A percentile compares a stretch with the other conserved stretches of the same genome.
Conservation (phyloP, 768 basidiomycete genomes). For the Holtermanniella nyarrowii region DNA sequence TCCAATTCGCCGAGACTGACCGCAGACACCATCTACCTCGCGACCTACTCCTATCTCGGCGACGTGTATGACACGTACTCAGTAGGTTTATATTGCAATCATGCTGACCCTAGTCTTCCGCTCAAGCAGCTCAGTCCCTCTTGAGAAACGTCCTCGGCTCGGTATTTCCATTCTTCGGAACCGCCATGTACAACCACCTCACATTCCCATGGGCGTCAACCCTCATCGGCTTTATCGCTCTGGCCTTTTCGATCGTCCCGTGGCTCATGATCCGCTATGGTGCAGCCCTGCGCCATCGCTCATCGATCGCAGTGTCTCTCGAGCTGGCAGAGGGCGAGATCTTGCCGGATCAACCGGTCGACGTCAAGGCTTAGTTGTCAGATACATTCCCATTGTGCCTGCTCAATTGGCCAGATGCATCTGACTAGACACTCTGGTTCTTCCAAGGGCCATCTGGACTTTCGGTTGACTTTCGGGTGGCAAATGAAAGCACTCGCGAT, state of each 20-base stretch:
- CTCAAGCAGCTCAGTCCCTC: slow-evolving; percentile 10
- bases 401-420: too few species aligned
- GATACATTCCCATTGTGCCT: too few species aligned
- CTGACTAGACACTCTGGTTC: too few species aligned
- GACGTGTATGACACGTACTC: slow-evolving; percentile 8
- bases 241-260: slow-evolving; percentile 10
- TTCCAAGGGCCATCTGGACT: too few species aligned
- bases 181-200: slow-evolving; percentile 11
- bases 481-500: too few species aligned
- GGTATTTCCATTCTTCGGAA: slow-evolving; percentile 14
- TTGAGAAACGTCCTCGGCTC: slow-evolving; percentile 13
- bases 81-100: background rate
- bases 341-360: slow-evolving; percentile 3
- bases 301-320: slow-evolving; percentile 6
- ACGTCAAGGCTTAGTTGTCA: background rate
- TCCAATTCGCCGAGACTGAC: too few species aligned
- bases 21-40: slow-evolving; percentile 13
- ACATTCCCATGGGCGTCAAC: slow-evolving; percentile 7
- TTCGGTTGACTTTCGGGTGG: too few species aligned
- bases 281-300: slow-evolving; percentile 2
- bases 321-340: slow-evolving; percentile 8
- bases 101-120: slow-evolving; percentile 3
- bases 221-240: slow-evolving; percentile 15
- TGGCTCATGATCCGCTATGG: slow-evolving; percentile 10
- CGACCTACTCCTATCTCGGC: slow-evolving; percentile 11